These are phyloP conservation scores for Thermothelomyces thermophilus DNA, from an alignment of 2,329 filamentous ascomycete genomes.

Conservation along the genomic window DNA sequence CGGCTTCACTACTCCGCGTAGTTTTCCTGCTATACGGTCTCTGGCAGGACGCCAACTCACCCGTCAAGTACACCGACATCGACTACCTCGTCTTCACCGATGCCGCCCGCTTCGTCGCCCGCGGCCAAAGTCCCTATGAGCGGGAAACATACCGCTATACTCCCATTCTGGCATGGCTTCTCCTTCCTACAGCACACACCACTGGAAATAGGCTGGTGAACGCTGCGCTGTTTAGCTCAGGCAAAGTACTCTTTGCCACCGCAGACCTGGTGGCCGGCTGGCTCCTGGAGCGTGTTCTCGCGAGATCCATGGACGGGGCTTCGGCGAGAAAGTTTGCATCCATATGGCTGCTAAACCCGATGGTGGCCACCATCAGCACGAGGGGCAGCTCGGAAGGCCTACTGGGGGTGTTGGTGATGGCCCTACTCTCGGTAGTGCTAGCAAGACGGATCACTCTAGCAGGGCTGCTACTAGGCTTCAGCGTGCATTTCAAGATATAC, in stretches of 20 bases:
- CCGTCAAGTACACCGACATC: slow-evolving; percentile 97
- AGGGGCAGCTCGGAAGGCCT: slow-evolving; percentile 89
- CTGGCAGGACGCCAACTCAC: slow-evolving; percentile 85
- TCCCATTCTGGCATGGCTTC: slow-evolving; percentile 83
- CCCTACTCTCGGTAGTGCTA: slow-evolving; percentile 75
- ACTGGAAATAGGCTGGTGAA: slow-evolving; percentile 29
- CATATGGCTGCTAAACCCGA: slow-evolving; percentile 93
- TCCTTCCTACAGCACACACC: slow-evolving; percentile 65
- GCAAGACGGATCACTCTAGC: slow-evolving; percentile 56
- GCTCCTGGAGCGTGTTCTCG: slow-evolving; percentile 51
- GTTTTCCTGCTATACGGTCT: slow-evolving; percentile 78
- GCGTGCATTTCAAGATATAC: slow-evolving; percentile 98
- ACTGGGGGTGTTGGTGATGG: slow-evolving; percentile 76
- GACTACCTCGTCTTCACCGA: slow-evolving; percentile 99
- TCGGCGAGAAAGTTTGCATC: slow-evolving; percentile 69
- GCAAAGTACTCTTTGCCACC: slow-evolving; percentile 78
- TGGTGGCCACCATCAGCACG: slow-evolving; percentile 96
- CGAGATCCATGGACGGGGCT: slow-evolving; percentile 39
- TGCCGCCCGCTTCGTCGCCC: slow-evolving; percentile 69
- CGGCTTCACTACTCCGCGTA: slow-evolving; percentile 59
- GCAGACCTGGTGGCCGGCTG: slow-evolving; percentile 82
- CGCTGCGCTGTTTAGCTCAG: slow-evolving; percentile 65
- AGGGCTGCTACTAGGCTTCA: slow-evolving; percentile 69
- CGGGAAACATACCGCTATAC: slow-evolving; percentile 97
- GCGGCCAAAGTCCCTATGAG: slow-evolving; percentile 69